Percentiles rank a stretch among this genome's conserved stretches.
These are phyloP conservation scores for Pichia pseudocactophila DNA, from an alignment of 805 yeast species.

Conservation along the genomic window DNA sequence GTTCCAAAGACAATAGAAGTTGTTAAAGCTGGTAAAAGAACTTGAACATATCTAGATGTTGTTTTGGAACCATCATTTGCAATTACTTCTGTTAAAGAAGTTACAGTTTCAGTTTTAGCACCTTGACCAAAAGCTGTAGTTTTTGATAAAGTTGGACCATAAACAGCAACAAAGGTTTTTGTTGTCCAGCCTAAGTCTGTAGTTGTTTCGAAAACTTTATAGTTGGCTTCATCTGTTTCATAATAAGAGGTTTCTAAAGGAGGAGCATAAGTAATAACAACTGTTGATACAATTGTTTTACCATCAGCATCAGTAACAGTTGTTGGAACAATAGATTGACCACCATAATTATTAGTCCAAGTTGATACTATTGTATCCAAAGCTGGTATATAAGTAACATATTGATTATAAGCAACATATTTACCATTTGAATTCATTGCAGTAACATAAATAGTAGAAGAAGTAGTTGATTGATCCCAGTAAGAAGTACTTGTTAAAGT, in stretches of 20 bases:
- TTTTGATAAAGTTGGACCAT: conserved; percentile 3
- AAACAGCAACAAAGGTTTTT: neutral
- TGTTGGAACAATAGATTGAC: neutral
- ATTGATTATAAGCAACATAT: neutral
- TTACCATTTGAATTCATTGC: neutral
- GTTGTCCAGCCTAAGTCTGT: neutral
- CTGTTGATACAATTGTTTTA: neutral
- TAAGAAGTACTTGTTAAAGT: neutral
- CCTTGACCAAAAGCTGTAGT: neutral
- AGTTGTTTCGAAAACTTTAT: neutral
- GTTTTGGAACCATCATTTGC: neutral
- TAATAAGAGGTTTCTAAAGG: conserved; percentile 1
- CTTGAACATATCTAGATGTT: neutral
- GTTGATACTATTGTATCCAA: conserved; percentile 2
- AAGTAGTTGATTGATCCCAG: neutral
- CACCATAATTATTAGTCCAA: neutral
- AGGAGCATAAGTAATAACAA: neutral
- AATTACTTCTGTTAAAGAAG: neutral
- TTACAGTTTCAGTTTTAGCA: neutral
- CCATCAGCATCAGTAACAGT: conserved; percentile 1
- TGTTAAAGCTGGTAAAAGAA: conserved; percentile 1
- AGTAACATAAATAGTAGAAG: neutral
- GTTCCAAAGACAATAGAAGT: conserved; percentile 3
- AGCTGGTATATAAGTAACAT: conserved; percentile 1
- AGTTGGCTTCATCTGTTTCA: neutral